Evolutionary conservation across 2,329 filamentous ascomycete species (phyloP).

Genomic region (Fusarium sp.): DNA sequence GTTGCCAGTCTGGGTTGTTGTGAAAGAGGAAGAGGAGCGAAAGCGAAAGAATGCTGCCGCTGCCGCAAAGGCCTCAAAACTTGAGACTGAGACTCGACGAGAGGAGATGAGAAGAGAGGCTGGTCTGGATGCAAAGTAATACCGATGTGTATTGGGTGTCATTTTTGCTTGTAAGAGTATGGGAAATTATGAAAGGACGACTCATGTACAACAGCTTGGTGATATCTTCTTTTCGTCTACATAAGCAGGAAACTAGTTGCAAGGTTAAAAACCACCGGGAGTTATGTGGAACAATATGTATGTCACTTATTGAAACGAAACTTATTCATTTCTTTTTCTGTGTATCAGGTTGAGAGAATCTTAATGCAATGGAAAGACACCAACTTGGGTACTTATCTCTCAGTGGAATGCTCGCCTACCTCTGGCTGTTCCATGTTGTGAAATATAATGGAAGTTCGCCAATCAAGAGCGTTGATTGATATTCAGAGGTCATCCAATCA

Average conservation of each 20-base stretch:
- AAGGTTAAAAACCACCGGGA: conserved; percentile 19
- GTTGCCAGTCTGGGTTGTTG: conserved; percentile 61
- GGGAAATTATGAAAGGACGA: conserved; percentile 8
- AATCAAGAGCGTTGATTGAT: neutral
- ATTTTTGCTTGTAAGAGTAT: conserved; percentile 42
- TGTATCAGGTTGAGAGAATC: neutral
- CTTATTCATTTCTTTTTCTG: neutral
- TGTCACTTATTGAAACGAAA: conserved; percentile 8
- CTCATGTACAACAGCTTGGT: conserved; percentile 37
- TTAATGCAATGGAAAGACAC: neutral
- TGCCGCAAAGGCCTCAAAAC: conserved; percentile 52
- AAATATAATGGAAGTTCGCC: neutral
- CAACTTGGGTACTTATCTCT: neutral
- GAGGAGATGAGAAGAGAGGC: conserved; percentile 63
- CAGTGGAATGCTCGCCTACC: neutral
- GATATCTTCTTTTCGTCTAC: neutral
- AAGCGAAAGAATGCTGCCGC: conserved; percentile 53
- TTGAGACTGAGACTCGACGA: conserved; percentile 57
- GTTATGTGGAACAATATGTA: conserved; percentile 23
- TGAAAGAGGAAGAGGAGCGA: conserved; percentile 60
- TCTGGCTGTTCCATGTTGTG: neutral
- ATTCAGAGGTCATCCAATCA: neutral
- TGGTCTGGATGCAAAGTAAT: conserved; percentile 54
- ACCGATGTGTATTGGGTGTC: neutral
- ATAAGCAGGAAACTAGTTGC: conserved; percentile 6